Evolutionary conservation across 192 early-diverging fungal genomes (phyloP), one percentile per base, ranked within the genome.

Genomic region (Coemansia sp.): DNA sequence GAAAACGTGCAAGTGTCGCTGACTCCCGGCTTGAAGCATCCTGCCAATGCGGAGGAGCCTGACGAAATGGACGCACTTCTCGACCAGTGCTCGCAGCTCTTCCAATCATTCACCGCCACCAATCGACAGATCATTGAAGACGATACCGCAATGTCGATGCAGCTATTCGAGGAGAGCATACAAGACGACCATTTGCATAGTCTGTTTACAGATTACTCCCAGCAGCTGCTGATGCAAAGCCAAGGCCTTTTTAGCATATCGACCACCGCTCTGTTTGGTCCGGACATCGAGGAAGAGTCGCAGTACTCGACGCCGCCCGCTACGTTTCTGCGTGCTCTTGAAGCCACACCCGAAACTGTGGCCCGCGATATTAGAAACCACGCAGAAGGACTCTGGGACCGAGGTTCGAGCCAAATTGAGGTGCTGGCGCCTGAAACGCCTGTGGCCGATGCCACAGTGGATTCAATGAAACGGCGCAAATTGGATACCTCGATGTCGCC

Each of bases 111-210:
- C 51, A 33, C 26, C 5, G 39, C 39, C 2, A 26, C 23, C 35
- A 21, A 20, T 61, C n/a, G 44, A 46, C 44, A 46, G 16, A 23
- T 49, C 26, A 38, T 30, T 30, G 30, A 15, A 20, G 20, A n/a
- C 12, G 66, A 63, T 16, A 46, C 48, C 23, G 21, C 62, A 60
- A 60, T 68, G 16, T 72, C 70, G 12, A 39, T 58, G 49, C 71
- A 73, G 33, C 52, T 67, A 6, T 66, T 71, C 44, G 69, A 77
- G 21, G 65, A 77, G 39, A 77, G 75, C 56, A 26, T 64, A 7
- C 60, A 46, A 6, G 75, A 77, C 41, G 75, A 77, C 21, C 63
- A 59, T 10, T 15, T 62, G 11, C 45, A 71, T 38, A 71, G 56
- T 38, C 26, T 64, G 55, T 26, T 67, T n/a, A 14, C 57, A 5